These are phyloP conservation scores for Craterostigma plantagineum DNA, from an alignment of 257 asterid genomes.

Conservation along the genomic window DNA sequence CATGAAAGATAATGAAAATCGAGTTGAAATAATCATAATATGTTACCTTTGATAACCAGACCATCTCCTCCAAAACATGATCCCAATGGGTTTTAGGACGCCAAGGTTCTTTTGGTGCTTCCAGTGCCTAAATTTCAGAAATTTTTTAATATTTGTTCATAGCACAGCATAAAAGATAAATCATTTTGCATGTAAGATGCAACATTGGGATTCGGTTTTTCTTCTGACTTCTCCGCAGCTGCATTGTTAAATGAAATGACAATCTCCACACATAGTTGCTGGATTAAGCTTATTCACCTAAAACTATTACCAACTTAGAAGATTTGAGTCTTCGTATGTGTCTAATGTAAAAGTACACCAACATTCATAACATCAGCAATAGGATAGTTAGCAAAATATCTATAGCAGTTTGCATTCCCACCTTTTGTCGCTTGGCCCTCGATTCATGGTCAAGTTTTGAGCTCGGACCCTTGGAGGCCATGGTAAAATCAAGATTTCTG, in stretches of 20 bases:
- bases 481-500: no score
- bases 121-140: slow-evolving; percentile 45
- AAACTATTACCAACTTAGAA: no score
- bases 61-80: slow-evolving; percentile 99
- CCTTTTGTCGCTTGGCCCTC: slow-evolving; percentile 86
- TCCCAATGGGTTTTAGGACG: slow-evolving; percentile 98
- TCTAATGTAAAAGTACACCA: no score
- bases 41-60: slow-evolving; percentile 84
- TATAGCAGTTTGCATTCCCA: slow-evolving; percentile 13
- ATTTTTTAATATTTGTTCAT: not conserved
- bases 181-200: no score
- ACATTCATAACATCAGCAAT: no score
- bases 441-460: slow-evolving; percentile 89
- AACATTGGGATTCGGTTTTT: no score
- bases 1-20: not conserved
- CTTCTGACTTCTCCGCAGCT: no score
- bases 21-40: slow-evolving; percentile 2
- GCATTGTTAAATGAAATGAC: no score
- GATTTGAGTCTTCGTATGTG: no score
- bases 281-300: no score
- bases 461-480: slow-evolving; percentile 99
- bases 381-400: not conserved
- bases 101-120: slow-evolving; percentile 83
- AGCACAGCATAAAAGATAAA: no score
- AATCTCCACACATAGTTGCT: no score